These are phyloP conservation scores for Pseudopithomyces chartarum DNA, from an alignment of 2,329 filamentous ascomycete species.

Conservation along the genomic window DNA sequence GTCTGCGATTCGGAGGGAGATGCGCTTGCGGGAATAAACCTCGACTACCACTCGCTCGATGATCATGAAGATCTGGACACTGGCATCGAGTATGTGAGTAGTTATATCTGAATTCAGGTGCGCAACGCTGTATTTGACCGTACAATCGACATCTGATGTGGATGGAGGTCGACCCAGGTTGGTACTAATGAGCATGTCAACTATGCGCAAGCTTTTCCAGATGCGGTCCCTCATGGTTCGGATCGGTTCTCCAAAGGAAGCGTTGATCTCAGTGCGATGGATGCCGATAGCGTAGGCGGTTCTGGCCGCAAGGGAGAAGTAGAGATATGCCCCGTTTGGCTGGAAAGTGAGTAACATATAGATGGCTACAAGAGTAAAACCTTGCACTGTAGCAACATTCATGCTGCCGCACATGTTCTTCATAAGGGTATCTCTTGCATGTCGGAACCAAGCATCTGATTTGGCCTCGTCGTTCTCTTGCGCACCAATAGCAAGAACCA, in stretches of 20 bases:
- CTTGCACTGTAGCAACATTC: conserved; percentile 57
- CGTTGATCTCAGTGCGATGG: conserved; percentile 58
- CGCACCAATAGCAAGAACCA: conserved; percentile 57
- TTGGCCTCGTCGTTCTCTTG: conserved; percentile 49
- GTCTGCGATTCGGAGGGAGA: conserved; percentile 47
- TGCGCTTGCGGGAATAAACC: conserved; percentile 50
- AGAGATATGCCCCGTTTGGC: conserved; percentile 59
- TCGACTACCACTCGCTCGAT: conserved; percentile 55
- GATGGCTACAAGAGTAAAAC: conserved; percentile 57
- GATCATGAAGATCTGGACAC: conserved; percentile 54
- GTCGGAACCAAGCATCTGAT: conserved; percentile 55
- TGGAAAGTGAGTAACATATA: conserved; percentile 59
- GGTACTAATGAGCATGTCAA: conserved; percentile 58
- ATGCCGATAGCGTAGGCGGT: conserved; percentile 59
- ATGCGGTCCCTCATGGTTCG: conserved; percentile 53
- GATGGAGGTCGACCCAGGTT: conserved; percentile 58
- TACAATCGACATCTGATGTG: conserved; percentile 58
- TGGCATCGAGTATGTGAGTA: conserved; percentile 37
- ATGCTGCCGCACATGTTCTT: conserved; percentile 55
- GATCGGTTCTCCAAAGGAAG: conserved; percentile 52
- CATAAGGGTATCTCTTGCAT: conserved; percentile 52
- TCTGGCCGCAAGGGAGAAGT: conserved; percentile 56
- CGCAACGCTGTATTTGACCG: conserved; percentile 45
- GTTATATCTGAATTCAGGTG: conserved; percentile 20
- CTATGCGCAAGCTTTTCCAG: conserved; percentile 59